Evolutionary conservation across 306 rosid species (phyloP).

Genomic region (Prunus mume): DNA sequence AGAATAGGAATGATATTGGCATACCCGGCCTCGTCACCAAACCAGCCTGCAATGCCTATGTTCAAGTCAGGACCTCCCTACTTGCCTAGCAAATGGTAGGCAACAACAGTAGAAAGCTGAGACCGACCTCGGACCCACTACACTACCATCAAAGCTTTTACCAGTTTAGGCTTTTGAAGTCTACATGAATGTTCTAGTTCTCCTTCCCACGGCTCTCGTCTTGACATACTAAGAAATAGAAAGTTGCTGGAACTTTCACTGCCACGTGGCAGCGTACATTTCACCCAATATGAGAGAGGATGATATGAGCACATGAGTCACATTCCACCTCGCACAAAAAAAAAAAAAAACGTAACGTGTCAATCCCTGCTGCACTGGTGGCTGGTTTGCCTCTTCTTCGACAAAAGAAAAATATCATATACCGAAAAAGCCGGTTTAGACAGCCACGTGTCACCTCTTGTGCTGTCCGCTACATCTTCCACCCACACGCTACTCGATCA

Average conservation of each 20-base stretch:
- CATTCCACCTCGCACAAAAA: background rate
- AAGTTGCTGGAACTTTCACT: conserved; percentile 13
- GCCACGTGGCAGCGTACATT: conserved; percentile 33
- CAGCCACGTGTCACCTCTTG: background rate
- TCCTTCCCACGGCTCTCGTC: no score
- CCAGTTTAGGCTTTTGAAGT: no score
- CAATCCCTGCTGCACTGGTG: background rate
- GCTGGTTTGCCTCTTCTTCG: background rate
- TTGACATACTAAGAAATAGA: no score
- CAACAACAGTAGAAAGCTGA: no score
- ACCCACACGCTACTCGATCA: background rate
- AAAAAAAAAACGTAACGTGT: background rate
- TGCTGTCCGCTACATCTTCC: background rate
- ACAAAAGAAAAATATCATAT: background rate
- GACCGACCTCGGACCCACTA: no score
- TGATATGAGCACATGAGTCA: background rate
- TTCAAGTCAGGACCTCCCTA: no score
- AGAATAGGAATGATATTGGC: no score
- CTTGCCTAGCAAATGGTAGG: no score
- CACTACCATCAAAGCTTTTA: no score
- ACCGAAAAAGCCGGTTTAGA: background rate
- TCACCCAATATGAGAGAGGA: background rate
- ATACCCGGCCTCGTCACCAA: no score
- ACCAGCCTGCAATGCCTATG: no score
- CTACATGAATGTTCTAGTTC: no score